These are phyloP conservation scores for Fusarium neocosmosporiellum DNA, from an alignment of 2,329 filamentous ascomycete species.

Conservation along the genomic window DNA sequence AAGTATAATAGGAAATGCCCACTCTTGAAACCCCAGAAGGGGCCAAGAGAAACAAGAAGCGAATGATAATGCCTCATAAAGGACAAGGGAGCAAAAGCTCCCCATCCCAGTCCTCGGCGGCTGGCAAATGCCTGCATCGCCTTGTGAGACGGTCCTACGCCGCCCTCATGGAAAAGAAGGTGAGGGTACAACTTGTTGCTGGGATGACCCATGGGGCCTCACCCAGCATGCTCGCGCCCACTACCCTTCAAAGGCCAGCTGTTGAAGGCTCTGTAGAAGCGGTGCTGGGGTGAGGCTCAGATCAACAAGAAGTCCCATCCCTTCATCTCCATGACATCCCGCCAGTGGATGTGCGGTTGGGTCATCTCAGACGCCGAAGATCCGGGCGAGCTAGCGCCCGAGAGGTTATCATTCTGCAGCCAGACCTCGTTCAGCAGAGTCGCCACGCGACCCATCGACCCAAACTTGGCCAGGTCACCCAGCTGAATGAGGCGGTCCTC, in stretches of 20 bases:
- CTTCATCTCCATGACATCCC: conserved; percentile 92
- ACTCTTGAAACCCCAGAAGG: conserved; percentile 33
- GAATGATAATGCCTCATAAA: conserved; percentile 27
- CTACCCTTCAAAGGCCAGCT: conserved; percentile 54
- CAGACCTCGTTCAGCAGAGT: conserved; percentile 86
- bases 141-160: conserved; percentile 42
- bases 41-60: conserved; percentile 14
- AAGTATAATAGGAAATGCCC: conserved; percentile 44
- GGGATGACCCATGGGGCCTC: conserved; percentile 19
- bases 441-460: conserved; percentile 86
- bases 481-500: conserved; percentile 78
- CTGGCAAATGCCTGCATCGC: conserved; percentile 53
- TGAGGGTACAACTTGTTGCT: conserved; percentile 30
- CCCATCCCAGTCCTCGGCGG: conserved; percentile 35
- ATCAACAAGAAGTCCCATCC: conserved; percentile 94
- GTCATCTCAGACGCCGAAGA: conserved; percentile 52
- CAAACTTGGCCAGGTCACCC: conserved; percentile 80
- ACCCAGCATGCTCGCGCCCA: conserved; percentile 24
- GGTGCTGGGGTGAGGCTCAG: conserved; percentile 55
- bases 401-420: conserved; percentile 75
- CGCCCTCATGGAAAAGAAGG: conserved; percentile 37
- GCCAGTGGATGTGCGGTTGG: conserved; percentile 86
- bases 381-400: conserved; percentile 49
- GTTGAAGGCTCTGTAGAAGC: conserved; percentile 40
- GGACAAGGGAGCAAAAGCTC: conserved; percentile 6